Evolutionary conservation across 345 rosid species (phyloP), one percentile per base, ranked within the genome.

Genomic region (Orychophragmus violaceus): DNA sequence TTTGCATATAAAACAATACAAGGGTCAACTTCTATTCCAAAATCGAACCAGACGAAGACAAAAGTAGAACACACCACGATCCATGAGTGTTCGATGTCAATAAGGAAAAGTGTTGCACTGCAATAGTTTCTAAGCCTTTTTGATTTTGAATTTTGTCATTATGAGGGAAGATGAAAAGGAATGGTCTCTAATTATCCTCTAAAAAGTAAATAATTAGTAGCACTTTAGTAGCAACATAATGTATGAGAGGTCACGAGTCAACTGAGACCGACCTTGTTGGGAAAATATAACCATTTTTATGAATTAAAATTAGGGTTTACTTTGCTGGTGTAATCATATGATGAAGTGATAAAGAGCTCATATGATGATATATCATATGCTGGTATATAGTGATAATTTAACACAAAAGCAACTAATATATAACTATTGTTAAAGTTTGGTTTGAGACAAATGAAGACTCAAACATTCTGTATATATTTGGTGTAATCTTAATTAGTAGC

Each of bases 11-110:
- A 66, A 52, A 74, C 73, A 74, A 74, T 45, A 18, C 33, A 74
- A 74, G 68, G 72, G 77, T 74, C 77, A 74, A 74, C 77, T 74
- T 51, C 58, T 74, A 24, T 19, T 16, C 72, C 62, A 58, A 24
- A 66, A 23, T 33, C 56, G 63, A 66, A 74, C 63, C 72, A 62
- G 64, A 74, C 59, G 52, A 69, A 64, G 50, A 64, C 62, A 75
- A 64, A 75, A 70, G 71, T 27, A 39, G 55, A 63, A 67, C 10
- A 67, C 10, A 39, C 18, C 62, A 30, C 33, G 46, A 41, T 41
- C 46, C n/a, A n/a, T n/a, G 62, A 66, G 18, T 66, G 77, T 73
- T 66, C 59, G 4, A 42, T 52, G 24, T 42, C 68, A 41, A 24
- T 64, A 59, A 73, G 58, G 32, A 58, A 71, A 71, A 46, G 42